Evolutionary conservation across 352 stramenopile species (phyloP), one percentile per base, ranked within the genome.

Genomic region (Phytophthora capsici): DNA sequence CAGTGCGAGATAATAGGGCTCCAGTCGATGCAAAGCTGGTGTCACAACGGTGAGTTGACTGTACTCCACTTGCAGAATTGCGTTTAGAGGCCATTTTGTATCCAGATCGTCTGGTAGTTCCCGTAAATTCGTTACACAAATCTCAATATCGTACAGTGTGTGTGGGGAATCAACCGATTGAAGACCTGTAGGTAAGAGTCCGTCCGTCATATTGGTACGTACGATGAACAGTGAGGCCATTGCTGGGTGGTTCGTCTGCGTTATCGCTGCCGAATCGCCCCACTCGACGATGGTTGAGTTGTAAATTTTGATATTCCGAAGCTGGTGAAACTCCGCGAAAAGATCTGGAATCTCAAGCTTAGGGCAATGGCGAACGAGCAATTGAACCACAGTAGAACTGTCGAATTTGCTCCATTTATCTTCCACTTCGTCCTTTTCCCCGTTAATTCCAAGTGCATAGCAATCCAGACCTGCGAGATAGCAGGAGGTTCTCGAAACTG

Each of bases 251-350:
- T 51, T 43, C 8, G n/a, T 22, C 4, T 54, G 40, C 0, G 51
- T 70, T 14, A 83, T 25, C 1, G 65, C 73, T 1, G 73, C 64
- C 2, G 77, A 54, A 0, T 37, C 36, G 0, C 19, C 26, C 77
- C 77, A 85, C 3, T 67, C 48, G 1, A 25, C 8, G 26, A 85
- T 55, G 4, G 70, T 79, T 16, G 63, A 63, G 17, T 85, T 85
- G 62, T 81, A 81, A 2, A 79, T 45, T 56, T 82, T 77, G 40
- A 82, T 38, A 1, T 56, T 72, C 9, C 57, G 63, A 4, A 85
- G 58, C 12, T 45, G 54, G 3, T 10, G 32, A 26, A 82, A 82
- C 2, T 58, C 16, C 6, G 46, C 40, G 23, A 85, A 46, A n/a
- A 57, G 47, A 8, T 61, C 6, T 1, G 72, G 63, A 4, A 85